These are phyloP conservation scores for Mycena chlorophos DNA, from an alignment of 768 basidiomycete genomes.

Conservation along the genomic window DNA sequence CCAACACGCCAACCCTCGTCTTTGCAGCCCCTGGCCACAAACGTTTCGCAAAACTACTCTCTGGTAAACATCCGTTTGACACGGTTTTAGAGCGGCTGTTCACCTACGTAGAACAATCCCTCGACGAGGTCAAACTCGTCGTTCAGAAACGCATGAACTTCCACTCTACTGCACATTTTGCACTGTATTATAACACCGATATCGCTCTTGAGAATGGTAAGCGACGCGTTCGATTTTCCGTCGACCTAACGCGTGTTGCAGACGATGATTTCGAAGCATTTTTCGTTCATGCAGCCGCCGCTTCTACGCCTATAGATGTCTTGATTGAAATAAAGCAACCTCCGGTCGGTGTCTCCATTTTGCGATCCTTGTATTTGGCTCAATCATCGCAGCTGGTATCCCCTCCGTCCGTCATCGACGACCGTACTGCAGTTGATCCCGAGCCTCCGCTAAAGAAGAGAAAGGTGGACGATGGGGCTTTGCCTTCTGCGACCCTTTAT, in stretches of 20 bases:
- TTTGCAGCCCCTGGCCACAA: conserved; percentile 41
- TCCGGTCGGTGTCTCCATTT: conserved; percentile 4
- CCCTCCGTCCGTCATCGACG: background rate
- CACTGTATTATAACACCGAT: conserved; percentile 55
- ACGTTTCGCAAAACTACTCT: conserved; percentile 56
- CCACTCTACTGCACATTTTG: conserved; percentile 34
- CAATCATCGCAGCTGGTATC: background rate
- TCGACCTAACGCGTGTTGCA: conserved; percentile 29
- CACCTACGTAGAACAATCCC: conserved; percentile 51
- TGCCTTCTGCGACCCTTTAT: background rate
- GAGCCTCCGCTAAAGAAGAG: background rate
- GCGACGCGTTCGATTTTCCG: conserved; percentile 14
- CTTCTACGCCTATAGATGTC: conserved; percentile 34
- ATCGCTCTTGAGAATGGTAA: conserved; percentile 80
- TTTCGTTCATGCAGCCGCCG: conserved; percentile 42
- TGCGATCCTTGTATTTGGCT: background rate
- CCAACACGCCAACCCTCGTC: conserved; percentile 42
- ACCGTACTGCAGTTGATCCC: background rate
- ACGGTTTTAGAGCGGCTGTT: conserved; percentile 4
- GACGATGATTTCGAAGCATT: conserved; percentile 84
- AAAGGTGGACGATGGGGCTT: background rate
- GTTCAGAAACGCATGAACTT: conserved; percentile 66
- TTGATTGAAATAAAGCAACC: conserved; percentile 32
- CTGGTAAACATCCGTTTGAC: conserved; percentile 39
- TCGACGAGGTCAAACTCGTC: conserved; percentile 55